Evolutionary conservation across 1,284 basidiomycete species (phyloP).

Genomic region (Puccinia coronata): DNA sequence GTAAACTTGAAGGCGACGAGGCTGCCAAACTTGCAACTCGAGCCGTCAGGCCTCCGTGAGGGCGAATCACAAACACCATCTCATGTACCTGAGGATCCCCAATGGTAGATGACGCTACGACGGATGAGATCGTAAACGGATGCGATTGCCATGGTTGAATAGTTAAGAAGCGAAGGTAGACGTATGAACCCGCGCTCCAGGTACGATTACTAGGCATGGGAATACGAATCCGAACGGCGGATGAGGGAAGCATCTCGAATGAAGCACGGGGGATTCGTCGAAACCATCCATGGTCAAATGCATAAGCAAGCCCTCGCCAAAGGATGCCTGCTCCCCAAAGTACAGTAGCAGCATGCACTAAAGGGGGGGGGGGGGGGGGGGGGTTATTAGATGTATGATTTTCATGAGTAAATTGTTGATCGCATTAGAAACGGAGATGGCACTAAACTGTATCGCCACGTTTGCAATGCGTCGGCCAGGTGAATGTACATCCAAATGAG

Average conservation of each 20-base stretch:
- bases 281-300: constrained; percentile 53
- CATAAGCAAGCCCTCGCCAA: constrained; percentile 29
- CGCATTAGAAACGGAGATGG: background rate
- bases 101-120: constrained; percentile 51
- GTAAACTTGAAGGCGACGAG: constrained; percentile 11
- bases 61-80: constrained; percentile 56
- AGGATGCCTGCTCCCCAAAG: constrained; percentile 28
- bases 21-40: constrained; percentile 53
- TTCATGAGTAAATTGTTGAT: background rate
- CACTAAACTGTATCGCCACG: constrained; percentile 29
- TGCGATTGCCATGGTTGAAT: constrained; percentile 57
- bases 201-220: constrained; percentile 54
- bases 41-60: constrained; percentile 58
- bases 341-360: constrained; percentile 41
- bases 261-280: constrained; percentile 53
- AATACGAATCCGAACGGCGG: constrained; percentile 58
- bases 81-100: constrained; percentile 13
- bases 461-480: constrained; percentile 11
- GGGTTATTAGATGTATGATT: background rate
- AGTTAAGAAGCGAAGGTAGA: constrained; percentile 61
- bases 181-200: constrained; percentile 62
- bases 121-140: constrained; percentile 61
- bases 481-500: constrained; percentile 32
- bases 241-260: constrained; percentile 57
- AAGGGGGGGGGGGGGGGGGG: too few relatives aligned